phyloP scores from a whole-genome alignment of 2,329 filamentous ascomycete genomes.

The Colletotrichum lentis region DNA sequence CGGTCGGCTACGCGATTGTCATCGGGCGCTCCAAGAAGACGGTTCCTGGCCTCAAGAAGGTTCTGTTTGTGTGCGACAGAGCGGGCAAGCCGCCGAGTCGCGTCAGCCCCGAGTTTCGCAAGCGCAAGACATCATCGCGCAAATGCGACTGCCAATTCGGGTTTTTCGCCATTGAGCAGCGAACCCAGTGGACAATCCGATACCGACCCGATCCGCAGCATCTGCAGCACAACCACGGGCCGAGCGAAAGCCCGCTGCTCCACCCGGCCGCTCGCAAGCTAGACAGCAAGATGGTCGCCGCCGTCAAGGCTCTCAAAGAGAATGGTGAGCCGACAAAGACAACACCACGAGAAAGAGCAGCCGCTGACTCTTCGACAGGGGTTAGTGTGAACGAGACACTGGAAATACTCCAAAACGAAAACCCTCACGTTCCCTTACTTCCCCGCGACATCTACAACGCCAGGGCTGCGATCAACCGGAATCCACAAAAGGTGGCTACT shows the following conservation, averaged over 20 bases:
- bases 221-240: slow-evolving; percentile 69
- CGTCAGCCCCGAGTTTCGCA: slow-evolving; percentile 70
- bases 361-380: slow-evolving; percentile 57
- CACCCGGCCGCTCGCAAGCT: slow-evolving; percentile 72
- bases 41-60: slow-evolving; percentile 72
- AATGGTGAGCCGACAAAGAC: slow-evolving; percentile 59
- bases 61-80: slow-evolving; percentile 72
- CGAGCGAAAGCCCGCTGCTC: slow-evolving; percentile 71
- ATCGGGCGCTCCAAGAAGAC: slow-evolving; percentile 75
- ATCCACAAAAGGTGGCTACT: slow-evolving; percentile 67
- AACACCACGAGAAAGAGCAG: slow-evolving; percentile 23
- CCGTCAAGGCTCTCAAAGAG: slow-evolving; percentile 72
- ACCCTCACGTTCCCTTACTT: slow-evolving; percentile 69
- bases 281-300: slow-evolving; percentile 73
- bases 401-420: slow-evolving; percentile 69
- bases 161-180: slow-evolving; percentile 74
- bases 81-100: slow-evolving; percentile 69
- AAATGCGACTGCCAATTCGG: slow-evolving; percentile 75
- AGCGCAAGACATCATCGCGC: slow-evolving; percentile 72
- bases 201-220: slow-evolving; percentile 68
- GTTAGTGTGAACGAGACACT: slow-evolving; percentile 72
- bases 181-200: slow-evolving; percentile 72
- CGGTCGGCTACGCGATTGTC: slow-evolving; percentile 73
- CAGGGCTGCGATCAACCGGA: slow-evolving; percentile 71
- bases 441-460: slow-evolving; percentile 74